phyloP scores from a whole-genome alignment of 192 early-diverging fungal species.

The Linnemannia zychae region DNA sequence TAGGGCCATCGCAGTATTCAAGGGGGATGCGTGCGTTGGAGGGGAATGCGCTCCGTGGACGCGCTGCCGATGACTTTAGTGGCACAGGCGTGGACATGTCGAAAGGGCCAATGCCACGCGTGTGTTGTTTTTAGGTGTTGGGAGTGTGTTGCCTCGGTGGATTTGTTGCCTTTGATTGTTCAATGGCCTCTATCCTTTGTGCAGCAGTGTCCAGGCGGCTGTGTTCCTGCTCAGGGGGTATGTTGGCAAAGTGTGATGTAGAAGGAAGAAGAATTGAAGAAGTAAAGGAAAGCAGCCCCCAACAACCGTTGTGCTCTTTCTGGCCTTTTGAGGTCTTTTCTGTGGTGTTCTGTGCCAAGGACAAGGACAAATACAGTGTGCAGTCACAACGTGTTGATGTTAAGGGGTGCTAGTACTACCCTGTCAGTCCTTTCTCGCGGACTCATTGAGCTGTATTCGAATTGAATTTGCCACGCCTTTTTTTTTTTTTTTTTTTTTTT shows the following conservation, averaged over 20 bases:
- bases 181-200: no score
- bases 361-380: no score
- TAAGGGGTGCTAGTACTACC: neutral
- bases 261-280: no score
- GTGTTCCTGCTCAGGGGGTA: neutral
- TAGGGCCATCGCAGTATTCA: constrained; percentile 56
- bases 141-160: neutral
- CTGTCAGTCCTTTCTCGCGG: no score
- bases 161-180: neutral
- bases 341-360: no score
- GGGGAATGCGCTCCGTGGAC: constrained; percentile 37
- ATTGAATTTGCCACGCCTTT: neutral
- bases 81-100: constrained; percentile 37
- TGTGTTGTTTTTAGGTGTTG: neutral
- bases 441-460: no score
- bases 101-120: neutral
- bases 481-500: constrained; percentile 7
- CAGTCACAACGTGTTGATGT: neutral
- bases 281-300: no score
- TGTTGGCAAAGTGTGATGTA: no score
- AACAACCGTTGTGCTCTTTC: no score
- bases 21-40: constrained; percentile 45
- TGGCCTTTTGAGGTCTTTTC: no score
- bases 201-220: no score
- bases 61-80: constrained; percentile 30